These are phyloP conservation scores for Geosmithia flava DNA, from an alignment of 2,329 filamentous ascomycete genomes.

Conservation along the genomic window DNA sequence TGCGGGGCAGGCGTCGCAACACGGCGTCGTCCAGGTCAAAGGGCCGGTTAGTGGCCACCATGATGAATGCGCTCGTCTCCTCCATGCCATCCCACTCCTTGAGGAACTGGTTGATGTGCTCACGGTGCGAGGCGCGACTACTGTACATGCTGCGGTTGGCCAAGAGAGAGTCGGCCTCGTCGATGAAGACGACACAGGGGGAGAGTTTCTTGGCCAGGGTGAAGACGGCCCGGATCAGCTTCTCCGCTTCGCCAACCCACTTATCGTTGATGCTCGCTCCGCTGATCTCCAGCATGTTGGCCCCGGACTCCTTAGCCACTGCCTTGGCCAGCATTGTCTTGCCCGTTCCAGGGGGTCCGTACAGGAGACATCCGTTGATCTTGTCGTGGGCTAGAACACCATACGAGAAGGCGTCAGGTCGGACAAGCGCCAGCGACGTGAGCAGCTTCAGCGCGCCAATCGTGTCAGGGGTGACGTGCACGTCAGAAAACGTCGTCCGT, in stretches of 20 bases:
- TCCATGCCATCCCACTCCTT: constrained; percentile 92
- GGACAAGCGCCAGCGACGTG: constrained; percentile 73
- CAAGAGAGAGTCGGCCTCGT: constrained; percentile 90
- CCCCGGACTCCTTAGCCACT: constrained; percentile 55
- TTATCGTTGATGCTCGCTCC: constrained; percentile 91
- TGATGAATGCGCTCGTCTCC: constrained; percentile 80
- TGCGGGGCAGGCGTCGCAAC: constrained; percentile 60
- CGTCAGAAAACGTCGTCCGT: constrained; percentile 74
- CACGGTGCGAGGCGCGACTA: constrained; percentile 62
- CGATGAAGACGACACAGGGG: constrained; percentile 90
- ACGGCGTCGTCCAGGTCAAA: constrained; percentile 90
- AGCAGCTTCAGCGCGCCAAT: constrained; percentile 80
- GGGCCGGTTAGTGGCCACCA: constrained; percentile 93
- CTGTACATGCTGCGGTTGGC: constrained; percentile 57
- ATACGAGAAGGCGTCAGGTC: constrained; percentile 92
- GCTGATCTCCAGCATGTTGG: constrained; percentile 73
- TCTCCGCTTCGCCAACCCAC: constrained; percentile 92
- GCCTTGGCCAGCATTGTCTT: constrained; percentile 61
- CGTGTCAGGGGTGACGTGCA: constrained; percentile 72
- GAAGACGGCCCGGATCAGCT: constrained; percentile 89
- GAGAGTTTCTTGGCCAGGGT: constrained; percentile 80
- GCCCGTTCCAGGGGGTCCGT: constrained; percentile 74
- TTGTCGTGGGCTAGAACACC: constrained; percentile 85
- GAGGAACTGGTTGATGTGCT: constrained; percentile 93
- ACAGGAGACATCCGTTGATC: constrained; percentile 79